Evolutionary conservation across 208 protist genomes (phyloP).

Genomic region (Acanthamoeba sp.): DNA sequence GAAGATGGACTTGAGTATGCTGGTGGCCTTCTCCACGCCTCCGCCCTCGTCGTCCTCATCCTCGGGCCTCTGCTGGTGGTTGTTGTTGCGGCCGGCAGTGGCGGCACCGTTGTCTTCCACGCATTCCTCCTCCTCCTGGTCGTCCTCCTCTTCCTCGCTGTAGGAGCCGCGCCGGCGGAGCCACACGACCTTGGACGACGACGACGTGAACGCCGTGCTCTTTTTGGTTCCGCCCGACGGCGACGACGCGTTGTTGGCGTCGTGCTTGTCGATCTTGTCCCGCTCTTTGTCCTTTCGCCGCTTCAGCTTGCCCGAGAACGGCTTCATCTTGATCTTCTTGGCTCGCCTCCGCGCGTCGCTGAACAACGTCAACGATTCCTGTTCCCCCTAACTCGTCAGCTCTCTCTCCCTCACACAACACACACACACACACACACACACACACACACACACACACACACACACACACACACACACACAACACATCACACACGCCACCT

Average conservation of each 20-base stretch:
- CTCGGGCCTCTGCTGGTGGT: not conserved
- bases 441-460: not conserved
- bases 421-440: not conserved
- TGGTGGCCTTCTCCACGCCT: constrained; percentile 47
- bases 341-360: constrained; percentile 21
- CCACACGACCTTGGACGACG: not conserved
- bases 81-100: not conserved
- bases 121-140: not conserved
- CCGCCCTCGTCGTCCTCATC: constrained; percentile 19
- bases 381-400: too few relatives aligned
- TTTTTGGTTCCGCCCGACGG: not conserved
- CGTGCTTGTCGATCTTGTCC: not conserved
- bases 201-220: not conserved
- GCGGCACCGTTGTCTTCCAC: not conserved
- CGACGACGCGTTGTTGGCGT: not conserved
- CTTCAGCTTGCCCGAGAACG: constrained; percentile 41
- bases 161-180: not conserved
- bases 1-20: constrained; percentile 63
- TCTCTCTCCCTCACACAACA: too few relatives aligned
- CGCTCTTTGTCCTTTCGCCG: not conserved
- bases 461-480: not conserved
- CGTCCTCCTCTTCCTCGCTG: not conserved
- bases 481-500: not conserved
- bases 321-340: constrained; percentile 57
- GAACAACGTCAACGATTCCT: constrained; percentile 15